These are phyloP conservation scores for Penicillium coprophilum DNA, from an alignment of 495 filamentous ascomycete species.

Conservation along the genomic window DNA sequence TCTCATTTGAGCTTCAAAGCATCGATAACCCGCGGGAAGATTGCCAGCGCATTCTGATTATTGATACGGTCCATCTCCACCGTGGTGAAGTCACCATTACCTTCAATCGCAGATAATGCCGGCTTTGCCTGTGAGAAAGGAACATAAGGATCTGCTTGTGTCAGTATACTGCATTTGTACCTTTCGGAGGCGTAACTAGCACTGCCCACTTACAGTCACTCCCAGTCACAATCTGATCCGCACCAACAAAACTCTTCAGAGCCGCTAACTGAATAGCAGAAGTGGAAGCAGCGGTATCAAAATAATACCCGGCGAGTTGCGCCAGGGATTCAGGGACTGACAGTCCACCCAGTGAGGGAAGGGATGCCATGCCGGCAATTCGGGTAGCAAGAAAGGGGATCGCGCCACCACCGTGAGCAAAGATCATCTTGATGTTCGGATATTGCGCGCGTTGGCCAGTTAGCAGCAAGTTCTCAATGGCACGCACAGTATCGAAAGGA, in stretches of 20 bases:
- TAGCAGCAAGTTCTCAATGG: constrained; percentile 50
- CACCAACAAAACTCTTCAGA: constrained; percentile 20
- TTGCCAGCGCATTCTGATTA: constrained; percentile 21
- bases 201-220: constrained; percentile 19
- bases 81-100: constrained; percentile 20
- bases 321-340: constrained; percentile 10
- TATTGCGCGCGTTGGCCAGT: constrained; percentile 43
- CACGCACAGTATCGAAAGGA: constrained; percentile 54
- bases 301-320: constrained; percentile 24
- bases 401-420: constrained; percentile 50
- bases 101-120: constrained; percentile 10
- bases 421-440: constrained; percentile 48
- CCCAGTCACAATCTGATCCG: constrained; percentile 18
- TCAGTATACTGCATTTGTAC: background rate
- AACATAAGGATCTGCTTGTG: constrained; percentile 20
- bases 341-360: constrained; percentile 12
- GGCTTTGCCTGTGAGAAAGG: constrained; percentile 14
- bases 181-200: background rate
- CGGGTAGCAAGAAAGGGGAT: constrained; percentile 44
- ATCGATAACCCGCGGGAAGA: constrained; percentile 18
- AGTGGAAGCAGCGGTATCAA: constrained; percentile 20
- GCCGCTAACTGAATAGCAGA: constrained; percentile 21
- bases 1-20: constrained; percentile 4
- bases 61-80: constrained; percentile 16
- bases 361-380: constrained; percentile 21